Conservation (phyloP, 768 basidiomycete species). For the Lepiota brunneoincarnata region DNA sequence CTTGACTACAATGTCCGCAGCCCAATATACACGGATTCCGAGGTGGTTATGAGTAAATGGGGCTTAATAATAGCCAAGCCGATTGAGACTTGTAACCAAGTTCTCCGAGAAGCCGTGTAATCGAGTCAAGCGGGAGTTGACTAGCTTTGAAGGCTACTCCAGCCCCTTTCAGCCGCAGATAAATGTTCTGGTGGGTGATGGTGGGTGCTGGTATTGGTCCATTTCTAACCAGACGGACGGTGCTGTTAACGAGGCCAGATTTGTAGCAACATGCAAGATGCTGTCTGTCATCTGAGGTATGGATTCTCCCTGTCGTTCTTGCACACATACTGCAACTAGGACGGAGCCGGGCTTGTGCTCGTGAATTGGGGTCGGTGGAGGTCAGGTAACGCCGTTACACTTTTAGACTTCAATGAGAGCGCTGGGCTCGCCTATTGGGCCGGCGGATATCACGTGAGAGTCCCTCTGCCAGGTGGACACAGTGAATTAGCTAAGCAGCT, state of each 20-base stretch:
- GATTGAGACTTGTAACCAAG: constrained; percentile 4
- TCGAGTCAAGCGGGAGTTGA: neutral
- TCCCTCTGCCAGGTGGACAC: neutral
- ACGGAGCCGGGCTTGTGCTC: no score
- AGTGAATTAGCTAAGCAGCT: constrained; percentile 11
- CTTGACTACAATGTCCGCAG: neutral
- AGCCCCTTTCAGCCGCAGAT: no score
- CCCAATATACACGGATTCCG: constrained; percentile 6
- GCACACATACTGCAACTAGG: no score
- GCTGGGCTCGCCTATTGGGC: neutral
- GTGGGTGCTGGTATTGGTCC: no score
- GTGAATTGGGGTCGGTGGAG: neutral
- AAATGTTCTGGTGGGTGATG: no score
- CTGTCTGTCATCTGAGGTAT: no score
- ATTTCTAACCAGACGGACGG: no score
- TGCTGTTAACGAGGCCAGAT: no score
- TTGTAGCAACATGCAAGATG: no score
- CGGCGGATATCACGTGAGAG: neutral
- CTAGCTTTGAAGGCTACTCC: no score
- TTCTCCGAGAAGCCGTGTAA: neutral
- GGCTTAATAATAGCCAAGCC: neutral
- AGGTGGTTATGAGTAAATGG: neutral
- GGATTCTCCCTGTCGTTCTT: no score
- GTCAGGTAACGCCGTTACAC: neutral
- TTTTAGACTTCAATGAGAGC: constrained; percentile 3